Base-by-base conservation (phyloP, 2,329 filamentous ascomycete genomes). In the Epichloe hybrida region DNA sequence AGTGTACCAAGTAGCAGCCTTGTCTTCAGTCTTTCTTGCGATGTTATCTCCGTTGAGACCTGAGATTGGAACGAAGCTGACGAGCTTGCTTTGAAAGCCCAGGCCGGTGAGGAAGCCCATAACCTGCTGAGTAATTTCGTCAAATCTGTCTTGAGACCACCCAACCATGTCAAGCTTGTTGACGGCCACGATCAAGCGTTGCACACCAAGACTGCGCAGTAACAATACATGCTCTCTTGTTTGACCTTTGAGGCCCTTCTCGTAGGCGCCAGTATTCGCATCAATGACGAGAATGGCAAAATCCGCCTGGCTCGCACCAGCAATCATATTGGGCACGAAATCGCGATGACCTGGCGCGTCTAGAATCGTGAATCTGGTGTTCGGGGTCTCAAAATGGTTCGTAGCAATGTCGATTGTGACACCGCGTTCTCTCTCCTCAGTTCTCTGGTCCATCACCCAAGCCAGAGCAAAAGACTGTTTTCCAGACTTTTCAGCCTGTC, bases 261-360 rank as follows among this genome's bases (percentile, higher is more conserved):
- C 93, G 57, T 97, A 96, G 36, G 90, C 90, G 36, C 91, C 93
- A 0, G 81, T 88, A 52, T 86, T 84, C 4, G 91, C 86, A 64
- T 98, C 93, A 53, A 98, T 88, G 20, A 98, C 93, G 3, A 98
- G 73, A 0, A 98, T 85, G 0, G 90, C 93, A 66, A 97, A 93
- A 64, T 98, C 93, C 9, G 93, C 94, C 67, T 96, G 91, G 53
- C 87, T 93, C 3, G 91, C 89, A 13, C 93, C 93, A 2, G 91
- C 91, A 64, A 98, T 96, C 93, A 98, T 98, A 66, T 96, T 98
- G 0, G 93, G 93, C 20, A 98, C 89, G 63, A 97, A 98, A 64
- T 98, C 93, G 54, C 83, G 80, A 66, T 98, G 93, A 0, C 93
- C 93, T 0, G 93, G 93, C 0, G 93, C 91, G 64, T 98, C 93